Evolutionary conservation across 164 flowering plant genomes (phyloP), one percentile per base, ranked within the genome.

Genomic region (Brasenia schreberi): DNA sequence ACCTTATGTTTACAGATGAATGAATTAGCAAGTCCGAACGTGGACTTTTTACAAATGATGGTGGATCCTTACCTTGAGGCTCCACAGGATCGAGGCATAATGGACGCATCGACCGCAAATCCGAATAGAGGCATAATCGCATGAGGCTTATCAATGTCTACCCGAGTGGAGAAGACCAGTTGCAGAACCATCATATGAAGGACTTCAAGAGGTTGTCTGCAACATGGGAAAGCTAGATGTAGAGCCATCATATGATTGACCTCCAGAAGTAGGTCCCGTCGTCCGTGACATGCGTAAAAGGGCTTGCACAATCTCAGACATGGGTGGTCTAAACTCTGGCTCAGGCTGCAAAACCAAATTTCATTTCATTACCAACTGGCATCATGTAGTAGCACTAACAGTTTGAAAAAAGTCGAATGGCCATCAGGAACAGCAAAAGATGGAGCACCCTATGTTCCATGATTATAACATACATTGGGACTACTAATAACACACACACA

Each of bases 251-350:
- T 14, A 9, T 49, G 10, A 33, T 33, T 33, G 39, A 33, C 2
- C 39, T 33, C 39, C 39, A 33, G 56, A 14, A 49, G 56, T 9
- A 7, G 56, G 56, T 14, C 16, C 56, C 56, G 83, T 94, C 73
- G 79, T 85, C 59, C 81, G 78, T 62, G 85, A 77, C 85, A 91
- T 81, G 72, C 80, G 80, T 59, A 77, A 43, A 42, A 94, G 82
- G 66, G 81, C 86, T 56, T 91, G 95, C 42, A 91, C 96, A 18
- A 94, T 87, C 76, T 89, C 97, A 10, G 98, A 94, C 93, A 94
- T 94, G 1, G 75, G 81, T n/a, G 97, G 96, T 83, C 97, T 74
- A 76, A 86, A 94, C 68, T 88, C 93, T 42, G 97, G 97, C 72
- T 83, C 89, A 0, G 80, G 43, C 97, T 94, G 90, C 83, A 75